A percentile compares a stretch with the other conserved stretches of the same genome.
Evolutionary conservation across 805 yeast genomes (phyloP).

Genomic region (Hanseniaspora meyeri): DNA sequence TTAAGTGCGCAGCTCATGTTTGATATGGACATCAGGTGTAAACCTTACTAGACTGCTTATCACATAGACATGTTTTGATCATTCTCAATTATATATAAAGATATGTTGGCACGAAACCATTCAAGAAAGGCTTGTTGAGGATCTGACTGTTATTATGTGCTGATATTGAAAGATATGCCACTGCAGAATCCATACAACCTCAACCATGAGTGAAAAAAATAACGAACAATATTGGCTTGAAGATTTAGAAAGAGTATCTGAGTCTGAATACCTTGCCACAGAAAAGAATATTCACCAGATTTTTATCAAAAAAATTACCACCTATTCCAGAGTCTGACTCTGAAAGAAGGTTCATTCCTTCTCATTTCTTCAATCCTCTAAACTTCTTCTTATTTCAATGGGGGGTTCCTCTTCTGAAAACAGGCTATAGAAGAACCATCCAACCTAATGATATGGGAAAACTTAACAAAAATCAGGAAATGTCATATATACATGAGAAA

Average conservation of each 20-base stretch:
- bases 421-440: slow-evolving; percentile 53
- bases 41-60: too few relatives aligned
- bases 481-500: too few relatives aligned
- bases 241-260: slow-evolving; percentile 27
- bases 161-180: too few relatives aligned
- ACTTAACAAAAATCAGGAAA: slow-evolving; percentile 24
- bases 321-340: slow-evolving; percentile 33
- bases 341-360: slow-evolving; percentile 40
- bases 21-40: too few relatives aligned
- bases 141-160: too few relatives aligned
- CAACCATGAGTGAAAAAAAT: too few relatives aligned
- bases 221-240: not conserved
- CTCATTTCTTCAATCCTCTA: not conserved
- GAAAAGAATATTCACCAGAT: slow-evolving; percentile 38
- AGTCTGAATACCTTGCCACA: slow-evolving; percentile 30
- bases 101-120: too few relatives aligned
- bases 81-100: too few relatives aligned
- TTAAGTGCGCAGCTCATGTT: too few relatives aligned
- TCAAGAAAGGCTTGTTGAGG: too few relatives aligned
- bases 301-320: slow-evolving; percentile 40
- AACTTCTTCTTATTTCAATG: slow-evolving; percentile 39
- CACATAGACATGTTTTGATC: too few relatives aligned
- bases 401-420: slow-evolving; percentile 43
- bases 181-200: too few relatives aligned
- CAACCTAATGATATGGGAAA: slow-evolving; percentile 41